Conservation (phyloP, 306 rosid genomes). For the Sphenostylis stenocarpa region DNA sequence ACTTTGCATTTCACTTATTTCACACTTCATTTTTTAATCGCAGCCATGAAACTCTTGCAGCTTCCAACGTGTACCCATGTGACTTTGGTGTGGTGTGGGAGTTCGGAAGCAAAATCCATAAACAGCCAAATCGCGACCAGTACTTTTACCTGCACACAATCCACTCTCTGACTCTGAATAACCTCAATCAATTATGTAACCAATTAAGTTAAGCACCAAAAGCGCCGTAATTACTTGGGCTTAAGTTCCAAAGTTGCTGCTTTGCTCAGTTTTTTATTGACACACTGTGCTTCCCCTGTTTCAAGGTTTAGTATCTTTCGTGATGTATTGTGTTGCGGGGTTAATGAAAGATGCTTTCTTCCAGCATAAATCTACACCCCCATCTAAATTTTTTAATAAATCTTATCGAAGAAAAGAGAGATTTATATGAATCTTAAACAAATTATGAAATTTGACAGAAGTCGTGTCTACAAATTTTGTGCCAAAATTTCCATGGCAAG, state of each 20-base stretch:
- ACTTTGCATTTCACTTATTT: neutral
- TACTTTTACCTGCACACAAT: conserved; percentile 1
- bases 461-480: neutral
- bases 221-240: neutral
- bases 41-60: neutral
- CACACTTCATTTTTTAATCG: neutral
- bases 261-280: neutral
- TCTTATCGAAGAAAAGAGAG: neutral
- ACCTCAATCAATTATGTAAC: neutral
- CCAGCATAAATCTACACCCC: neutral
- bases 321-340: neutral
- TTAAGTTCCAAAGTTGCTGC: neutral
- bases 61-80: conserved; percentile 50
- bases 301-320: neutral
- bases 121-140: neutral
- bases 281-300: neutral
- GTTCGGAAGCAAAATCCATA: neutral
- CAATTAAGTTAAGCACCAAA: neutral
- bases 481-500: neutral
- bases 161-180: neutral
- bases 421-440: neutral
- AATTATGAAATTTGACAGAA: neutral
- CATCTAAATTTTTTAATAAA: neutral
- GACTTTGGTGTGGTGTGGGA: conserved; percentile 23
- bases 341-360: neutral